A percentile compares a stretch with the other conserved stretches of the same genome.
Conservation (phyloP, 1,284 basidiomycete species). For the Ustilago xerochloae region DNA sequence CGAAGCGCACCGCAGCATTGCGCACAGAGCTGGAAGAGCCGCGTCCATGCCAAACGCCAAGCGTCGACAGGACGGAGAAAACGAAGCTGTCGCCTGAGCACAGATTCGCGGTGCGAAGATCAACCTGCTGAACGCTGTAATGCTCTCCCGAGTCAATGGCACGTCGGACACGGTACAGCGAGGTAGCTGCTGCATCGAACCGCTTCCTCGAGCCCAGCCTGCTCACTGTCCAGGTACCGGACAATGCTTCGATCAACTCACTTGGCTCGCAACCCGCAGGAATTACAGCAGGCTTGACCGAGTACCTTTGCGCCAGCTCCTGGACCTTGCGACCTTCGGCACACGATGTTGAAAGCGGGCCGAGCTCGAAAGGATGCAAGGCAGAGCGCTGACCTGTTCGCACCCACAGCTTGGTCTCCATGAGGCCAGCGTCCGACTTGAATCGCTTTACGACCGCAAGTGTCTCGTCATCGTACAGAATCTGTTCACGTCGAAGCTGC, state of each 20-base stretch:
- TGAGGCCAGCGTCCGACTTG: slow-evolving; percentile 28
- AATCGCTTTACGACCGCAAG: slow-evolving; percentile 39
- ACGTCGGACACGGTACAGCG: slow-evolving; percentile 51
- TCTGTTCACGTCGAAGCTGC: slow-evolving; percentile 41
- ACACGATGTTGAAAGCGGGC: slow-evolving; percentile 35
- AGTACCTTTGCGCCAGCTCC: slow-evolving; percentile 54
- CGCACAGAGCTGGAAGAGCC: slow-evolving; percentile 46
- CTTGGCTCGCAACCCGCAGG: slow-evolving; percentile 47
- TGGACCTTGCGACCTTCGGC: slow-evolving; percentile 48
- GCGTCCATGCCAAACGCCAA: slow-evolving; percentile 61
- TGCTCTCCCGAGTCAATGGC: slow-evolving; percentile 15
- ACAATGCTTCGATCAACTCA: slow-evolving; percentile 41
- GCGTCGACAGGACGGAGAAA: slow-evolving; percentile 34
- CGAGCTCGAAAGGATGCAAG: slow-evolving; percentile 40
- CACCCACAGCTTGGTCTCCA: slow-evolving; percentile 34
- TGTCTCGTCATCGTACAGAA: slow-evolving; percentile 52
- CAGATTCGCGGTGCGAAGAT: slow-evolving; percentile 49
- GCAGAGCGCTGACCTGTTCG: slow-evolving; percentile 35
- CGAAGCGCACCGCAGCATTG: slow-evolving; percentile 47
- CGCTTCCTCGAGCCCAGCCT: slow-evolving; percentile 48
- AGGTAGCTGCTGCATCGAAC: slow-evolving; percentile 43
- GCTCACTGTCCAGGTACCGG: slow-evolving; percentile 32
- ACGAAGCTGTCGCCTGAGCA: slow-evolving; percentile 59
- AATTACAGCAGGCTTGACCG: slow-evolving; percentile 30
- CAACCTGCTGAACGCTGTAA: slow-evolving; percentile 56